Evolutionary conservation across 495 filamentous ascomycete species (phyloP).

Genomic region (Penicillium nucicola): DNA sequence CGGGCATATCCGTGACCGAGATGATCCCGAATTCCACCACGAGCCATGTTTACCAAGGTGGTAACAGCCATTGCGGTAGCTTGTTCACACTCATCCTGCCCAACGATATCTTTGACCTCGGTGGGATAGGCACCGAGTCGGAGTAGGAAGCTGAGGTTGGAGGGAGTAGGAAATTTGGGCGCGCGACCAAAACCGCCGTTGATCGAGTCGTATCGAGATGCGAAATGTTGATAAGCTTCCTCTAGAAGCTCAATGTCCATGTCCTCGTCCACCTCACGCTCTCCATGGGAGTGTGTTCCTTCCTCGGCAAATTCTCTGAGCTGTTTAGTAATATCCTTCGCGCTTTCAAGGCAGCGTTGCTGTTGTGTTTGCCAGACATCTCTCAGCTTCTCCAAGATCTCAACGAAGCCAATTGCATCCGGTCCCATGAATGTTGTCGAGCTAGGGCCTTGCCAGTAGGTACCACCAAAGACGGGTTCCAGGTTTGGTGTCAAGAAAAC

Average conservation of each 20-base stretch:
- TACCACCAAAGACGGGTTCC: conserved; percentile 92
- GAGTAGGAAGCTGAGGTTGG: conserved; percentile 80
- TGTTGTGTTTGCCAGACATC: conserved; percentile 85
- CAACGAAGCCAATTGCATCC: conserved; percentile 68
- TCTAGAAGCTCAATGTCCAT: conserved; percentile 90
- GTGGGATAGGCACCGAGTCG: conserved; percentile 68
- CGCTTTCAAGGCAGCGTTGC: conserved; percentile 72
- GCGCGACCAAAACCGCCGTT: conserved; percentile 73
- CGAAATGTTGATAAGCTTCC: conserved; percentile 80
- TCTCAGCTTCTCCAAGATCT: conserved; percentile 77
- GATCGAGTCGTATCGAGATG: conserved; percentile 69
- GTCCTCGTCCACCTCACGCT: conserved; percentile 57
- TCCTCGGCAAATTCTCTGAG: conserved; percentile 84
- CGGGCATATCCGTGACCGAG: conserved; percentile 88
- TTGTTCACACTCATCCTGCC: conserved; percentile 69
- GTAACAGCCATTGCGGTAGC: conserved; percentile 78
- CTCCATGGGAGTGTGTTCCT: conserved; percentile 62
- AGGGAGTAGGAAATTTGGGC: conserved; percentile 90
- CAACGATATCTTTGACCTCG: conserved; percentile 80
- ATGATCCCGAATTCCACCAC: conserved; percentile 88
- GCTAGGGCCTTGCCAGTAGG: conserved; percentile 88
- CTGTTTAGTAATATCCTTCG: conserved; percentile 76
- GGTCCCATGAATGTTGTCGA: conserved; percentile 45
- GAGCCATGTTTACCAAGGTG: conserved; percentile 77
- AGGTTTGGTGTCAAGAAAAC: conserved; percentile 93